These are phyloP conservation scores for Tubosaeta brunneosetosa DNA, from an alignment of 768 basidiomycete genomes.

Conservation along the genomic window DNA sequence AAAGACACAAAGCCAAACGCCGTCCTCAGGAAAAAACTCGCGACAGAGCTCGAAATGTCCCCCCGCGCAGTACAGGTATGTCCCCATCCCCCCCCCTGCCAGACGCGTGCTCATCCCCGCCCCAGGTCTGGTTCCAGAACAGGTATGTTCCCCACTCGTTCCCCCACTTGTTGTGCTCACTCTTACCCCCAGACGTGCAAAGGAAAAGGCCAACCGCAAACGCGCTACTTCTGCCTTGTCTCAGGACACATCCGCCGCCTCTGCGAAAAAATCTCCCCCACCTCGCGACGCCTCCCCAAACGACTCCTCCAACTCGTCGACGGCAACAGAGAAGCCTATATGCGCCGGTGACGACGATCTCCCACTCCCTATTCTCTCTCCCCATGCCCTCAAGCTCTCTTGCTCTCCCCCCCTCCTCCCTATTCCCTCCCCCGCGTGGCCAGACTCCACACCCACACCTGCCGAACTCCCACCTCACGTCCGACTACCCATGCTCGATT, in stretches of 20 bases:
- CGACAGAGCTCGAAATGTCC: slow-evolving; percentile 84
- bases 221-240: slow-evolving; percentile 34
- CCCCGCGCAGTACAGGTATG: slow-evolving; percentile 92
- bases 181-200: slow-evolving; percentile 57
- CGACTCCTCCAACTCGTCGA: slow-evolving; percentile 29
- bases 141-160: slow-evolving; percentile 39
- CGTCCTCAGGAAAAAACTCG: slow-evolving; percentile 70
- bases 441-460: slow-evolving; percentile 32
- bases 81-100: not conserved
- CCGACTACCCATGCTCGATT: slow-evolving; percentile 20
- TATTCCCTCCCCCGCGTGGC: slow-evolving; percentile 22
- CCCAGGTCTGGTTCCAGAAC: slow-evolving; percentile 90
- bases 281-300: slow-evolving; percentile 27
- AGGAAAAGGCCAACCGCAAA: slow-evolving; percentile 68
- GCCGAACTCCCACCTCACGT: slow-evolving; percentile 21
- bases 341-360: slow-evolving; percentile 15
- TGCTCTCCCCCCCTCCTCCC: slow-evolving; percentile 16
- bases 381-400: slow-evolving; percentile 22
- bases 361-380: slow-evolving; percentile 1
- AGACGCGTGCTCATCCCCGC: slow-evolving; percentile 20
- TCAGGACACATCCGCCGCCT: slow-evolving; percentile 9
- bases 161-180: slow-evolving; percentile 11
- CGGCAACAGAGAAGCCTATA: slow-evolving; percentile 40
- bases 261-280: slow-evolving; percentile 7
- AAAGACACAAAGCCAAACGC: slow-evolving; percentile 91